These are phyloP conservation scores for Pichia membranifaciens DNA, from an alignment of 805 yeast species.

Conservation along the genomic window DNA sequence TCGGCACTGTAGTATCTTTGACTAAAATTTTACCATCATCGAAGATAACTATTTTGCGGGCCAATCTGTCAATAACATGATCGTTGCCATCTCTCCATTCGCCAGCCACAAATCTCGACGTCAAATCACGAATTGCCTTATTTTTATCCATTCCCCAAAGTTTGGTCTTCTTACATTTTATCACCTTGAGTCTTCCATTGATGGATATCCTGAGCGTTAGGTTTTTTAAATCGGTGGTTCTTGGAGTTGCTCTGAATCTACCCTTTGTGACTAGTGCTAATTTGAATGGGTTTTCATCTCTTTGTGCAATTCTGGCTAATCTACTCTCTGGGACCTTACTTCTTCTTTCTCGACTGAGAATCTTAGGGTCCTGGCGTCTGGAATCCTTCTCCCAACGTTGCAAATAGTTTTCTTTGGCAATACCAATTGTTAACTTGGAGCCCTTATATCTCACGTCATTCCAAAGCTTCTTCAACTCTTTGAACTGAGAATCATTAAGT, in stretches of 20 bases:
- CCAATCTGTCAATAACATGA: conserved; percentile 64
- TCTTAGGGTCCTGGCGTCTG: conserved; percentile 34
- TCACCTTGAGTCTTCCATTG: conserved; percentile 49
- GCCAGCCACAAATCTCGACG: conserved; percentile 54
- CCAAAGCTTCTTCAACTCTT: conserved; percentile 48
- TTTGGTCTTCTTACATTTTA: conserved; percentile 65
- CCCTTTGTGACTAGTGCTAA: conserved; percentile 37
- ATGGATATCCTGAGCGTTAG: conserved; percentile 61
- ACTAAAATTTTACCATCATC: conserved; percentile 18
- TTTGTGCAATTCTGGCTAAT: conserved; percentile 39
- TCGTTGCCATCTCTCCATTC: conserved; percentile 78
- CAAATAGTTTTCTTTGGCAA: conserved; percentile 54
- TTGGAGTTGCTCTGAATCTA: conserved; percentile 48
- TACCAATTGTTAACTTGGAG: conserved; percentile 50
- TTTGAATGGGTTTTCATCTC: conserved; percentile 33
- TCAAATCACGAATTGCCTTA: conserved; percentile 55
- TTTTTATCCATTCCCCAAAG: conserved; percentile 88
- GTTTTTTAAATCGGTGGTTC: conserved; percentile 43
- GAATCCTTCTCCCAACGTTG: conserved; percentile 43
- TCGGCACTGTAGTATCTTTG: conserved; percentile 2
- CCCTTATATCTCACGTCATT: conserved; percentile 78
- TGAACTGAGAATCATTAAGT: conserved; percentile 40
- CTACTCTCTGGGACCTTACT: conserved; percentile 32
- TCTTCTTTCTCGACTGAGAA: conserved; percentile 26
- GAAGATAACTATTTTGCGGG: conserved; percentile 25